phyloP scores from a whole-genome alignment of 176 grass and related monocot genomes.

The Musa schizocarpa region DNA sequence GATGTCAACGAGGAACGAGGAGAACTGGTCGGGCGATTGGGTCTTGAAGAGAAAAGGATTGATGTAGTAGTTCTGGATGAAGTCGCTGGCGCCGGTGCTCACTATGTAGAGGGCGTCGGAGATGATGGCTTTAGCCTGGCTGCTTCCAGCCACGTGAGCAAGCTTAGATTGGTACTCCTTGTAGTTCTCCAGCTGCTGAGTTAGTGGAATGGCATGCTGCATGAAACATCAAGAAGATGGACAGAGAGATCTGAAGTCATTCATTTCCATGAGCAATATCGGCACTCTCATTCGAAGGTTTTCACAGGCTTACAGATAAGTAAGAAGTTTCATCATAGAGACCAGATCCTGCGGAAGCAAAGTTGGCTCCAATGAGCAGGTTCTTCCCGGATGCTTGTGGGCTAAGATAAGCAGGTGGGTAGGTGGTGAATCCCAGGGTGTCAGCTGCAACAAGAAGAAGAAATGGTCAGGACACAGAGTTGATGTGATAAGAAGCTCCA shows the following conservation, averaged over 20 bases:
- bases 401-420: slow-evolving; percentile 65
- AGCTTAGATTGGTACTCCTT: slow-evolving; percentile 68
- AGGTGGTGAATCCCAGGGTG: slow-evolving; percentile 61
- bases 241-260: too few relatives aligned
- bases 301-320: slow-evolving; percentile 47
- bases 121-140: slow-evolving; percentile 35
- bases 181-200: slow-evolving; percentile 60
- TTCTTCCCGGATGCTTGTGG: slow-evolving; percentile 76
- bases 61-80: slow-evolving; percentile 85
- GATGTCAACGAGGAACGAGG: slow-evolving; percentile 38
- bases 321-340: slow-evolving; percentile 70
- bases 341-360: slow-evolving; percentile 88
- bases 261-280: too few relatives aligned
- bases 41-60: slow-evolving; percentile 43
- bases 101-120: slow-evolving; percentile 57
- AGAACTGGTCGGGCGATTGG: slow-evolving; percentile 42
- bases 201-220: slow-evolving; percentile 62
- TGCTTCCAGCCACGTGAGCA: slow-evolving; percentile 30
- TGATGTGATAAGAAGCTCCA: not conserved
- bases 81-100: slow-evolving; percentile 62
- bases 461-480: not conserved
- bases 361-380: slow-evolving; percentile 84
- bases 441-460: slow-evolving; percentile 42
- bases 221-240: not conserved
- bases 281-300: too few relatives aligned